These are phyloP conservation scores for Suhomyces bolitotheri DNA, from an alignment of 1,139 yeast genomes.

Conservation along the genomic window DNA sequence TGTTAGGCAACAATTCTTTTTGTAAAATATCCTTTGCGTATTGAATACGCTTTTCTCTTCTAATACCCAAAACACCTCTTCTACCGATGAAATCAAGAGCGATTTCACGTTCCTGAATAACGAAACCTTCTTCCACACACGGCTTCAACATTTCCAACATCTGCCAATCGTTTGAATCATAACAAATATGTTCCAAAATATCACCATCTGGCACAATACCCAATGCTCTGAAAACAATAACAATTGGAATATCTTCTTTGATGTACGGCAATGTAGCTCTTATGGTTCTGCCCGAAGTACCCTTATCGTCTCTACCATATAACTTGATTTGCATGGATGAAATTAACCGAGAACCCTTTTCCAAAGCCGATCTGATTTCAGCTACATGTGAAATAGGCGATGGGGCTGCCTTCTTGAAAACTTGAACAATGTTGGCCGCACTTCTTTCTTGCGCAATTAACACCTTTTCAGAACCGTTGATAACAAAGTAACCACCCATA, in stretches of 20 bases:
- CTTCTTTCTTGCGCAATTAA: conserved; percentile 97
- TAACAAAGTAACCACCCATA: conserved; percentile 98
- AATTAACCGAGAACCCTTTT: conserved; percentile 93
- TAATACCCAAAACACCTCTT: conserved; percentile 94
- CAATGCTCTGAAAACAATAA: conserved; percentile 92
- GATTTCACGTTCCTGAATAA: conserved; percentile 96
- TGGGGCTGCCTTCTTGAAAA: conserved; percentile 95
- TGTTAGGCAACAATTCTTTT: conserved; percentile 94
- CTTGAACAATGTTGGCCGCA: conserved; percentile 98
- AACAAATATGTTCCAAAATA: conserved; percentile 95
- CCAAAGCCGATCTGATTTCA: conserved; percentile 94
- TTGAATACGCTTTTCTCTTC: conserved; percentile 96
- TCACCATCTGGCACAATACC: conserved; percentile 99
- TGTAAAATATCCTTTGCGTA: conserved; percentile 95
- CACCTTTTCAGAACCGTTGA: conserved; percentile 97
- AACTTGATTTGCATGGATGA: conserved; percentile 93
- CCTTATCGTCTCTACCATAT: conserved; percentile 79
- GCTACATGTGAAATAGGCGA: conserved; percentile 96
- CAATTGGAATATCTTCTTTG: conserved; percentile 94
- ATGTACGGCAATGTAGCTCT: conserved; percentile 96
- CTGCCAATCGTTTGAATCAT: conserved; percentile 98
- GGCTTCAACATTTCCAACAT: conserved; percentile 99
- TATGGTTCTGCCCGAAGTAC: conserved; percentile 75
- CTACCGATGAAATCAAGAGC: conserved; percentile 97
- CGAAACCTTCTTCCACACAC: conserved; percentile 98